These are phyloP conservation scores for Boeremia exigua DNA, from an alignment of 2,329 filamentous ascomycete species.

Conservation along the genomic window DNA sequence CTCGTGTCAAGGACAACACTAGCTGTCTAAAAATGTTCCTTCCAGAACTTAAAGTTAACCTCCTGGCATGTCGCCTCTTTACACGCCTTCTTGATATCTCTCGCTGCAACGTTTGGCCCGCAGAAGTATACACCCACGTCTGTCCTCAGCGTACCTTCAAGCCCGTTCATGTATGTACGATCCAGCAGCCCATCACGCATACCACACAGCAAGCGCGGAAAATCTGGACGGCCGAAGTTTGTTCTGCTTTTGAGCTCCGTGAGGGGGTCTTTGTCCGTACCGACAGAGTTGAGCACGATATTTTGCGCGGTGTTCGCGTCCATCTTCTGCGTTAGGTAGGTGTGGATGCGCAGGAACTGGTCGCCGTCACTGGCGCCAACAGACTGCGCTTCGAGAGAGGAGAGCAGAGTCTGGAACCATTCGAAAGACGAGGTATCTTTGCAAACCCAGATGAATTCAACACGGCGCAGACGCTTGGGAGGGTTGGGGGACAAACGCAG, in stretches of 20 bases:
- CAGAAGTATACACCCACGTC: slow-evolving; percentile 98
- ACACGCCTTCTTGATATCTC: slow-evolving; percentile 84
- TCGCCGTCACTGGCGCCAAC: slow-evolving; percentile 66
- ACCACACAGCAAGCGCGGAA: slow-evolving; percentile 75
- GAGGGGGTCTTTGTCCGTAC: slow-evolving; percentile 83
- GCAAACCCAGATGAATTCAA: slow-evolving; percentile 99
- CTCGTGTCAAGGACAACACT: not conserved
- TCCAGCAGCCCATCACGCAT: slow-evolving; percentile 90
- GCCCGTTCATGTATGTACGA: slow-evolving; percentile 80
- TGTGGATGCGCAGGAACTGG: slow-evolving; percentile 97
- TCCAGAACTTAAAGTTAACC: slow-evolving; percentile 97
- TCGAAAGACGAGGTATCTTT: slow-evolving; percentile 95
- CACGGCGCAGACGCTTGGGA: slow-evolving; percentile 84
- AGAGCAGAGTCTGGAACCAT: slow-evolving; percentile 96
- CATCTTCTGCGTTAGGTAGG: slow-evolving; percentile 92
- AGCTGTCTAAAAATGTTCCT: slow-evolving; percentile 74
- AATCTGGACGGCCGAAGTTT: slow-evolving; percentile 94
- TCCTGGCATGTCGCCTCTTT: slow-evolving; percentile 74
- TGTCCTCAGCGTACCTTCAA: slow-evolving; percentile 77
- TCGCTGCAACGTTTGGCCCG: slow-evolving; percentile 79
- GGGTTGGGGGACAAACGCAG: slow-evolving; percentile 88
- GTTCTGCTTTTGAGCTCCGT: slow-evolving; percentile 90
- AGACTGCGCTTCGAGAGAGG: slow-evolving; percentile 87
- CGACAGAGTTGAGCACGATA: slow-evolving; percentile 95
- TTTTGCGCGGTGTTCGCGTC: slow-evolving; percentile 94